A percentile compares a stretch with the other conserved stretches of the same genome.
phyloP scores from a whole-genome alignment of 2,329 filamentous ascomycete genomes.

The Mollisia scopiformis region DNA sequence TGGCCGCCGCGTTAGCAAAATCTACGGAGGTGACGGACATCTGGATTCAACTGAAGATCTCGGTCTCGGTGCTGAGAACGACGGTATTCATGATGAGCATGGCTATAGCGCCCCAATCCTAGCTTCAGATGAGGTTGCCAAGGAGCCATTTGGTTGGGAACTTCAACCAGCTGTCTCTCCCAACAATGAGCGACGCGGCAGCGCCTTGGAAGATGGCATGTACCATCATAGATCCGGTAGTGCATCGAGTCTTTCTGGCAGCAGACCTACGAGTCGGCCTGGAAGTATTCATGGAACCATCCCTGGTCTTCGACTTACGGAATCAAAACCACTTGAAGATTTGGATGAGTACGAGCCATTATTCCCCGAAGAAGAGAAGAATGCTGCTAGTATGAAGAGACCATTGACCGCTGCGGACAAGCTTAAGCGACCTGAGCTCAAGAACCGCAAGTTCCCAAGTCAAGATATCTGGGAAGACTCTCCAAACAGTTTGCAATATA shows the following conservation, averaged over 20 bases:
- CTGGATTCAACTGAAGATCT: slow-evolving; percentile 53
- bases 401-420: slow-evolving; percentile 55
- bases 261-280: slow-evolving; percentile 63
- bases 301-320: slow-evolving; percentile 47
- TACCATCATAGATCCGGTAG: slow-evolving; percentile 51
- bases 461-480: slow-evolving; percentile 98
- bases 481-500: slow-evolving; percentile 79
- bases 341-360: slow-evolving; percentile 94
- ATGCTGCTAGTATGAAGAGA: slow-evolving; percentile 45
- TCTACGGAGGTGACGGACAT: slow-evolving; percentile 43
- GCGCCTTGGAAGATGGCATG: slow-evolving; percentile 57
- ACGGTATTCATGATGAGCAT: slow-evolving; percentile 58
- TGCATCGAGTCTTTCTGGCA: slow-evolving; percentile 46
- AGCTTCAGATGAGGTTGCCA: slow-evolving; percentile 83
- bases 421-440: slow-evolving; percentile 55
- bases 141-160: slow-evolving; percentile 68
- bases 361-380: slow-evolving; percentile 77
- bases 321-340: slow-evolving; percentile 76
- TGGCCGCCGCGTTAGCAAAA: slow-evolving; percentile 45
- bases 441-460: slow-evolving; percentile 81
- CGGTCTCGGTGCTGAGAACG: slow-evolving; percentile 42
- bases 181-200: slow-evolving; percentile 63
- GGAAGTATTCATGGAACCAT: slow-evolving; percentile 62
- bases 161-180: slow-evolving; percentile 84
- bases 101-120: slow-evolving; percentile 79